Conservation (phyloP, 2,329 filamentous ascomycete species). For the Blastomyces gilchristii region DNA sequence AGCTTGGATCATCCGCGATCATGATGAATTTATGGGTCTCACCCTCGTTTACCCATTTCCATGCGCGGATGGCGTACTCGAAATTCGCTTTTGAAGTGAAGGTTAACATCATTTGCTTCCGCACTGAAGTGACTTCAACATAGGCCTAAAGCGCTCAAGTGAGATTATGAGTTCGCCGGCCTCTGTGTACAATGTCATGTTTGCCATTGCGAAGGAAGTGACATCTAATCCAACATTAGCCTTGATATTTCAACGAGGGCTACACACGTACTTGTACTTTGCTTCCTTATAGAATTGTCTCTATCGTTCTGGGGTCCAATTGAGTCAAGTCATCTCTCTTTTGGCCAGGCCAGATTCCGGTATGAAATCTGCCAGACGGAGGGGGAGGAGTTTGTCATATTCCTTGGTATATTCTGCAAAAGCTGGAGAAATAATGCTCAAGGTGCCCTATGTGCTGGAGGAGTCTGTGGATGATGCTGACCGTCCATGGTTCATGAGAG, state of each 20-base stretch:
- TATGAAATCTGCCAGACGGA: conserved; percentile 8
- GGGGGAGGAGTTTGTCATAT: conserved; percentile 1
- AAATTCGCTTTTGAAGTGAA: conserved; percentile 7
- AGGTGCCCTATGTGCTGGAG: not conserved
- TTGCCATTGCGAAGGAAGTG: conserved; percentile 7
- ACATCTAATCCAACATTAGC: conserved; percentile 6
- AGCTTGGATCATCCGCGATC: conserved; percentile 9
- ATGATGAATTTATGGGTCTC: conserved; percentile 9
- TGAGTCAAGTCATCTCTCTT: conserved; percentile 1
- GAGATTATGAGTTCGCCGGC: conserved; percentile 6
- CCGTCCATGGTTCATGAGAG: not conserved
- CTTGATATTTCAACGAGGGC: not conserved
- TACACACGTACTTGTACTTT: not conserved
- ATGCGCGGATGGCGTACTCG: conserved; percentile 8
- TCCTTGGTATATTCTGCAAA: not conserved
- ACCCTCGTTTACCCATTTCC: conserved; percentile 9
- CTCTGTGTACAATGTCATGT: conserved; percentile 9
- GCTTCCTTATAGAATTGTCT: conserved; percentile 8
- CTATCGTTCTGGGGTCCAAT: conserved; percentile 4
- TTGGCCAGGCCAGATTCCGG: conserved; percentile 4
- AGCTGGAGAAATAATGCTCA: not conserved
- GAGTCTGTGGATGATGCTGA: not conserved
- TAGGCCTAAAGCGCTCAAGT: not conserved
- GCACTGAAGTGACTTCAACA: not conserved
- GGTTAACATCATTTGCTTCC: not conserved